A percentile compares a stretch with the other conserved stretches of the same genome.
Conservation (phyloP, 2,329 filamentous ascomycete species). For the Dryadomyces quercus-mongolicae region DNA sequence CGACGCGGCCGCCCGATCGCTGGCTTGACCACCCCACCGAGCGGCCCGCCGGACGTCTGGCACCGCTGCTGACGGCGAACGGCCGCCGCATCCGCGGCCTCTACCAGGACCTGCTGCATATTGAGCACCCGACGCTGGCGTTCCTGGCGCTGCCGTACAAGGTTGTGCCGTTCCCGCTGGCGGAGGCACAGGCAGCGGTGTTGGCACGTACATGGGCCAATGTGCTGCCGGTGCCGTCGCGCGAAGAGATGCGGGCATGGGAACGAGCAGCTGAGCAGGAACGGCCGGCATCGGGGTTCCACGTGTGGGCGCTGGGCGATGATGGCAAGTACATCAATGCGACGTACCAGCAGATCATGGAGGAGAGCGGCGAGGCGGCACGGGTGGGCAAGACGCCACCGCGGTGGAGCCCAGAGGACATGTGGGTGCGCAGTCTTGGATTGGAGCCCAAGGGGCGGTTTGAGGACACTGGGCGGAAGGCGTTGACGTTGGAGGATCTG, state of each 20-base stretch:
- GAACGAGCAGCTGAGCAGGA: constrained; percentile 45
- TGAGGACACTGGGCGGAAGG: constrained; percentile 48
- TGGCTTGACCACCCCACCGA: neutral
- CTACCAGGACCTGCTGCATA: constrained; percentile 71
- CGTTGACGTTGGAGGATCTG: constrained; percentile 57
- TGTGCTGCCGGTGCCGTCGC: constrained; percentile 49
- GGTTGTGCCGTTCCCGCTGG: constrained; percentile 76
- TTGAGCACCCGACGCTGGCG: constrained; percentile 62
- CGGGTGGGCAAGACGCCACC: constrained; percentile 54
- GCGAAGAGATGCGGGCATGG: constrained; percentile 57
- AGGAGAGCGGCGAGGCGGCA: constrained; percentile 21
- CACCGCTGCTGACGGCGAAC: constrained; percentile 44
- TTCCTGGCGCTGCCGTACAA: constrained; percentile 68
- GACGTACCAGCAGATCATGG: constrained; percentile 48
- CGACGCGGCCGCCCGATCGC: neutral
- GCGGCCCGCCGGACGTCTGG: neutral
- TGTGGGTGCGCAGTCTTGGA: constrained; percentile 61
- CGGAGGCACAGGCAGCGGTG: constrained; percentile 67
- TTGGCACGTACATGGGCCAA: constrained; percentile 69
- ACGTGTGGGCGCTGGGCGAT: constrained; percentile 38
- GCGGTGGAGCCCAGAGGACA: constrained; percentile 56
- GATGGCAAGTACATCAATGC: constrained; percentile 62
- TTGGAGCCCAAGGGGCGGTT: constrained; percentile 62
- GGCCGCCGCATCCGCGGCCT: constrained; percentile 60
- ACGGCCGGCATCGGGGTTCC: constrained; percentile 26